A percentile compares a stretch with the other conserved stretches of the same genome.
phyloP scores from a whole-genome alignment of 768 basidiomycete species.

The Auriscalpium orientale region DNA sequence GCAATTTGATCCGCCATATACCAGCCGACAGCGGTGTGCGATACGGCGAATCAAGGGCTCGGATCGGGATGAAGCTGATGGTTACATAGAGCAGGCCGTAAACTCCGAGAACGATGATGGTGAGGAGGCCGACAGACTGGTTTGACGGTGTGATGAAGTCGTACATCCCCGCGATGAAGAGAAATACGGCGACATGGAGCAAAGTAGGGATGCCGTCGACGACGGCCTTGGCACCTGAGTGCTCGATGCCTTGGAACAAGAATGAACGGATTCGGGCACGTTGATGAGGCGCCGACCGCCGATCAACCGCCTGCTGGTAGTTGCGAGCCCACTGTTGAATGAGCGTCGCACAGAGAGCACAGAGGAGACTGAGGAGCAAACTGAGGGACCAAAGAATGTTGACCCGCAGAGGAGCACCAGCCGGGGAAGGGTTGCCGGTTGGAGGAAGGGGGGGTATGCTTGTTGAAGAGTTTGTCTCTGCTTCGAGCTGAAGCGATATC shows the following conservation, averaged over 20 bases:
- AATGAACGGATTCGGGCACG: slow-evolving; percentile 11
- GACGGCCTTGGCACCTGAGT: slow-evolving; percentile 2
- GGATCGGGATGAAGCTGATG: slow-evolving; percentile 7
- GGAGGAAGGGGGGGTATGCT: not conserved
- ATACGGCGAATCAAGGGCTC: slow-evolving; percentile 6
- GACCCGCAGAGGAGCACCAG: not conserved
- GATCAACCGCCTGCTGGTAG: slow-evolving; percentile 6
- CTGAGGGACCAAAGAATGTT: slow-evolving; percentile 12
- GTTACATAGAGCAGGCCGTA: slow-evolving; percentile 1
- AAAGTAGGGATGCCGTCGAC: slow-evolving; percentile 12
- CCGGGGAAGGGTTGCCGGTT: not conserved
- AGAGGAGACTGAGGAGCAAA: slow-evolving; percentile 8
- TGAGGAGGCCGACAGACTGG: not conserved
- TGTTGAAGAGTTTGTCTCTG: not conserved
- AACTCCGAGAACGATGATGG: not conserved
- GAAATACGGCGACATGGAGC: slow-evolving; percentile 8
- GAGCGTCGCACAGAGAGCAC: slow-evolving; percentile 5
- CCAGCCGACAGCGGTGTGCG: slow-evolving; percentile 7
- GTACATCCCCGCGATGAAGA: slow-evolving; percentile 8
- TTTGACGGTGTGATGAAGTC: slow-evolving; percentile 8
- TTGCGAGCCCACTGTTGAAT: slow-evolving; percentile 12
- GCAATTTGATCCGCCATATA: slow-evolving; percentile 3
- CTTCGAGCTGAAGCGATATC: slow-evolving; percentile 6
- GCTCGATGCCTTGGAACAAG: slow-evolving; percentile 7
- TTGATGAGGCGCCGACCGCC: slow-evolving; percentile 6